phyloP scores from a whole-genome alignment of 176 grass and related monocot genomes.

The Juncus effusus region DNA sequence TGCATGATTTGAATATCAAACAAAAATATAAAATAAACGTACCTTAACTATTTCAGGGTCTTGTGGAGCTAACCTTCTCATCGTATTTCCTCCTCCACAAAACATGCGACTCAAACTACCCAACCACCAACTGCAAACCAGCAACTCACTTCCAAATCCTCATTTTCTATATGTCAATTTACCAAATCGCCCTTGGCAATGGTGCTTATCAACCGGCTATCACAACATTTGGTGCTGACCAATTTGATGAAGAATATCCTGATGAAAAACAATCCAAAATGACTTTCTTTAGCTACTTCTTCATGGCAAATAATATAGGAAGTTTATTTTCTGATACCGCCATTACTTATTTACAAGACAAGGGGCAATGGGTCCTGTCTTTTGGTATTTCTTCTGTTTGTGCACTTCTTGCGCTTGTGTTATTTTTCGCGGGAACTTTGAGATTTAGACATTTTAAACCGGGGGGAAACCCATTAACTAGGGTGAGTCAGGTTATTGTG shows the following conservation, averaged over 20 bases:
- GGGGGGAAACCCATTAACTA: slow-evolving; percentile 25
- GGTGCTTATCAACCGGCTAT: slow-evolving; percentile 44
- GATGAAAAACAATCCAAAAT: slow-evolving; percentile 42
- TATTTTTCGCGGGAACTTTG: slow-evolving; percentile 33
- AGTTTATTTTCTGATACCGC: slow-evolving; percentile 42
- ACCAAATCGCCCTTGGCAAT: slow-evolving; percentile 53
- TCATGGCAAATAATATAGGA: slow-evolving; percentile 50
- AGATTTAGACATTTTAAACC: slow-evolving; percentile 42
- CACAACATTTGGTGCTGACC: slow-evolving; percentile 49
- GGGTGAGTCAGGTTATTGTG: slow-evolving; percentile 44
- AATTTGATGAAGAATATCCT: slow-evolving; percentile 39
- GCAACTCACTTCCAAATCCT: slow-evolving; percentile 12
- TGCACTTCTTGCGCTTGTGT: slow-evolving; percentile 4
- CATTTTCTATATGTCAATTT: slow-evolving; percentile 43
- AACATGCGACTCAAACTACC: slow-evolving; percentile 26
- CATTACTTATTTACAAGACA: slow-evolving; percentile 45
- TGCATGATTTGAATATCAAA: not conserved
- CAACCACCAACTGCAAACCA: slow-evolving; percentile 29
- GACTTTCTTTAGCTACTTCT: slow-evolving; percentile 66
- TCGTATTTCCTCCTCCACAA: slow-evolving; percentile 37
- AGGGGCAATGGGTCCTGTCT: slow-evolving; percentile 34
- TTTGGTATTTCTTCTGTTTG: slow-evolving; percentile 37
- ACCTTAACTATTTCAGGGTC: slow-evolving; percentile 33
- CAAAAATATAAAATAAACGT: slow-evolving; percentile 1
- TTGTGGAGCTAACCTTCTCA: slow-evolving; percentile 40